A percentile compares a stretch with the other conserved stretches of the same genome.
Evolutionary conservation across 2,329 filamentous ascomycete genomes (phyloP).

Genomic region (Corniculantispora saksenae): DNA sequence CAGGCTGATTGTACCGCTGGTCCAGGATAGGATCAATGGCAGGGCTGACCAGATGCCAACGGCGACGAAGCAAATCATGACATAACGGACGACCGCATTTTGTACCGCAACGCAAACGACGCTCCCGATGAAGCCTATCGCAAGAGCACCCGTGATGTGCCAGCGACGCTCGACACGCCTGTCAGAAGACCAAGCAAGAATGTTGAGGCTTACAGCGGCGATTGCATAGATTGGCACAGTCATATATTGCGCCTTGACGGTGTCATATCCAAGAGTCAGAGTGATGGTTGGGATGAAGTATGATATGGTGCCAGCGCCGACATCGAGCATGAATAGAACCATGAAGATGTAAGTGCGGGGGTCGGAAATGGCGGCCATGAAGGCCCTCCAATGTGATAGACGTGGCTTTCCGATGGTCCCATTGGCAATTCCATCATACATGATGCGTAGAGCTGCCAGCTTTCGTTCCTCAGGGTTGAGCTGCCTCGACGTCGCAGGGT

Average conservation of each 20-base stretch:
- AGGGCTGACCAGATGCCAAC: slow-evolving; percentile 30
- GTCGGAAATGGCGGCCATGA: slow-evolving; percentile 41
- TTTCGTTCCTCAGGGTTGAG: slow-evolving; percentile 62
- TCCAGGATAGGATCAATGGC: slow-evolving; percentile 32
- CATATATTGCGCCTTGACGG: slow-evolving; percentile 49
- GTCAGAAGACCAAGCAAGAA: slow-evolving; percentile 28
- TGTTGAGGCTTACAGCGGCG: slow-evolving; percentile 28
- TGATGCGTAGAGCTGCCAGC: slow-evolving; percentile 61
- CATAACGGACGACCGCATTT: slow-evolving; percentile 29
- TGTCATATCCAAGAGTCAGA: slow-evolving; percentile 47
- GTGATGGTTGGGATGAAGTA: slow-evolving; percentile 58
- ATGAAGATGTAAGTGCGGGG: slow-evolving; percentile 51
- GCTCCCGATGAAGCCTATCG: slow-evolving; percentile 24
- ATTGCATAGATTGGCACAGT: slow-evolving; percentile 36
- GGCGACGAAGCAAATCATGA: slow-evolving; percentile 32
- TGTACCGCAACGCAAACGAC: slow-evolving; percentile 27
- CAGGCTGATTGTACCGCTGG: slow-evolving; percentile 28
- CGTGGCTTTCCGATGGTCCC: slow-evolving; percentile 29
- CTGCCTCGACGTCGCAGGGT: slow-evolving; percentile 63
- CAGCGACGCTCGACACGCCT: slow-evolving; percentile 25
- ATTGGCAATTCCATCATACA: slow-evolving; percentile 44
- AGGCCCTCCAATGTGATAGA: slow-evolving; percentile 32
- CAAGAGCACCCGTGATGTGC: slow-evolving; percentile 25
- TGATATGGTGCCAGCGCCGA: slow-evolving; percentile 49
- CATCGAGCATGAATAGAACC: slow-evolving; percentile 48